Conservation (phyloP, 495 filamentous ascomycete genomes). For the Annulohypoxylon nitens region DNA sequence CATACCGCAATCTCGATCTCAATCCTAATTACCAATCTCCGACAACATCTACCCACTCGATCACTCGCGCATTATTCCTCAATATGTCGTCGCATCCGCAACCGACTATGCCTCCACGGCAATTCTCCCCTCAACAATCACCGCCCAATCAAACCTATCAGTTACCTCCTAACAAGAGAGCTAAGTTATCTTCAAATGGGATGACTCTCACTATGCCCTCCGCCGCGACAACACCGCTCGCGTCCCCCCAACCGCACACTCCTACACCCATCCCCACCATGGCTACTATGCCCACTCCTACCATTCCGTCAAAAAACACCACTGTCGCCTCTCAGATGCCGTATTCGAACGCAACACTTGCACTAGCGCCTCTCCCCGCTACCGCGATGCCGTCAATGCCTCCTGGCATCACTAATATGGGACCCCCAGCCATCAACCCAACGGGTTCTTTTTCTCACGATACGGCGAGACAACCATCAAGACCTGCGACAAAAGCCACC, state of each 20-base stretch:
- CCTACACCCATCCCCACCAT: neutral
- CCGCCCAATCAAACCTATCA: conserved; percentile 53
- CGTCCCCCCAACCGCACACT: conserved; percentile 31
- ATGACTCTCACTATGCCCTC: conserved; percentile 41
- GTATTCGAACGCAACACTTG: conserved; percentile 60
- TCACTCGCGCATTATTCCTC: conserved; percentile 7
- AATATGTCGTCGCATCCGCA: conserved; percentile 52
- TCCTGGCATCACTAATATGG: conserved; percentile 70
- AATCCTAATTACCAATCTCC: neutral
- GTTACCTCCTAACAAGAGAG: conserved; percentile 74
- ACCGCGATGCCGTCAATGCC: conserved; percentile 38
- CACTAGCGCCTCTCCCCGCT: conserved; percentile 48
- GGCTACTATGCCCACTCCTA: neutral
- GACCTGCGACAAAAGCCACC: conserved; percentile 73
- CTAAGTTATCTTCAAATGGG: conserved; percentile 70
- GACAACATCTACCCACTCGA: neutral
- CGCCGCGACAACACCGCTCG: conserved; percentile 17
- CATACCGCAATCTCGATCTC: neutral
- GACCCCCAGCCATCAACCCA: conserved; percentile 68
- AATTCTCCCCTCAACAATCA: conserved; percentile 57
- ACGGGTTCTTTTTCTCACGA: conserved; percentile 40
- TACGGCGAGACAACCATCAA: conserved; percentile 57
- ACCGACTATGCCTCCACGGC: conserved; percentile 42
- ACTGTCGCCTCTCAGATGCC: conserved; percentile 35
- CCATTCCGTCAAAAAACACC: neutral